Conservation (phyloP, 2,329 filamentous ascomycete species). For the Xylaria sp. region DNA sequence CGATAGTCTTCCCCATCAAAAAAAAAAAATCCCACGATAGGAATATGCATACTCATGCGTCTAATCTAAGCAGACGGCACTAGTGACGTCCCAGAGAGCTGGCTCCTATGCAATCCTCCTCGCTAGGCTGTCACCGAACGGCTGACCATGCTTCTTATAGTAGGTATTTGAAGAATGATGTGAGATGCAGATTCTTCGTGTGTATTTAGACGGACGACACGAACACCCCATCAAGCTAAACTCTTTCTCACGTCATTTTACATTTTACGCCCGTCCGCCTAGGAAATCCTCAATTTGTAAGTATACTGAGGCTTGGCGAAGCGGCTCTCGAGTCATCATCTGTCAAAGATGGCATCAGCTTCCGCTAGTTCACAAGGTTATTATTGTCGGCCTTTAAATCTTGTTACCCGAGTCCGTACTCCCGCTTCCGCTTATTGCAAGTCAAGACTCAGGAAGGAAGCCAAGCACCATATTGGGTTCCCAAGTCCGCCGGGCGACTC, state of each 20-base stretch:
- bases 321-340: conserved; percentile 7
- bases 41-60: not conserved
- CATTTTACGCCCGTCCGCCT: not conserved
- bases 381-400: conserved; percentile 9
- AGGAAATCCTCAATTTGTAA: not conserved
- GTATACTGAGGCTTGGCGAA: not conserved
- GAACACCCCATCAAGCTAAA: conserved; percentile 7
- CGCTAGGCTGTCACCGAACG: not conserved
- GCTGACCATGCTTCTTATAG: not conserved
- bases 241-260: conserved; percentile 1
- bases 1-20: too few species aligned
- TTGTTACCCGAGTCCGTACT: not conserved
- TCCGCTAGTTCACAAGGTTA: not conserved
- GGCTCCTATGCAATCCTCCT: not conserved
- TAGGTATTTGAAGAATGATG: not conserved
- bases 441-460: not conserved
- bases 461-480: conserved; percentile 1
- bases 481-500: not conserved
- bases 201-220: not conserved
- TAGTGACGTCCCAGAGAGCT: too few species aligned
- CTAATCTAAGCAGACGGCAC: not conserved
- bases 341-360: not conserved
- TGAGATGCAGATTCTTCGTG: not conserved
- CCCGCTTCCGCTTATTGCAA: not conserved
- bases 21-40: too few species aligned